These are phyloP conservation scores for Trebouxia sp. DNA, from an alignment of 139 green algal species.

Conservation along the genomic window DNA sequence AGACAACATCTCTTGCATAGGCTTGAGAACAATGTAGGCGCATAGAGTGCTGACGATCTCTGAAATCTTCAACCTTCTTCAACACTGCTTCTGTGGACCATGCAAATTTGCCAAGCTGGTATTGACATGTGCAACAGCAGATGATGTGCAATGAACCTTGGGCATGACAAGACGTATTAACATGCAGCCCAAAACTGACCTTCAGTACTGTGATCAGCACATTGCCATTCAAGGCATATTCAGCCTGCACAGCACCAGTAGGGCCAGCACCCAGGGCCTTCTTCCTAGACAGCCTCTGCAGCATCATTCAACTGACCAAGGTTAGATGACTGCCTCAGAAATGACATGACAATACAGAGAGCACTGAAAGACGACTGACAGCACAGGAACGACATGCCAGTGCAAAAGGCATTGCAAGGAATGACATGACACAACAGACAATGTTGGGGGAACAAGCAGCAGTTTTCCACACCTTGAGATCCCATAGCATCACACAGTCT, in stretches of 20 bases:
- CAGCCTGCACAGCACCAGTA: neutral
- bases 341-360: too few species aligned
- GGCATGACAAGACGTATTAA: neutral
- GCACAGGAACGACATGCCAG: neutral
- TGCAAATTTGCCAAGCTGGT: too few species aligned
- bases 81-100: too few species aligned
- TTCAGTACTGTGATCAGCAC: slow-evolving; percentile 21
- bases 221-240: slow-evolving; percentile 1
- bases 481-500: slow-evolving; percentile 19
- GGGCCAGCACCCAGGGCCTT: slow-evolving; percentile 21
- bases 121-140: neutral
- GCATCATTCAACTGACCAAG: too few species aligned
- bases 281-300: slow-evolving; percentile 18
- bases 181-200: neutral
- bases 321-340: too few species aligned
- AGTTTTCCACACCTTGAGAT: slow-evolving; percentile 6
- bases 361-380: neutral
- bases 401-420: neutral
- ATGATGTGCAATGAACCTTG: neutral
- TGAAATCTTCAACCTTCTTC: too few species aligned
- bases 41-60: too few species aligned
- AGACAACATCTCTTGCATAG: neutral
- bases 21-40: neutral
- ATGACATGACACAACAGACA: too few species aligned
- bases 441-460: neutral